These are phyloP conservation scores for Trifolium fragiferum DNA, from an alignment of 306 rosid species.

Conservation along the genomic window DNA sequence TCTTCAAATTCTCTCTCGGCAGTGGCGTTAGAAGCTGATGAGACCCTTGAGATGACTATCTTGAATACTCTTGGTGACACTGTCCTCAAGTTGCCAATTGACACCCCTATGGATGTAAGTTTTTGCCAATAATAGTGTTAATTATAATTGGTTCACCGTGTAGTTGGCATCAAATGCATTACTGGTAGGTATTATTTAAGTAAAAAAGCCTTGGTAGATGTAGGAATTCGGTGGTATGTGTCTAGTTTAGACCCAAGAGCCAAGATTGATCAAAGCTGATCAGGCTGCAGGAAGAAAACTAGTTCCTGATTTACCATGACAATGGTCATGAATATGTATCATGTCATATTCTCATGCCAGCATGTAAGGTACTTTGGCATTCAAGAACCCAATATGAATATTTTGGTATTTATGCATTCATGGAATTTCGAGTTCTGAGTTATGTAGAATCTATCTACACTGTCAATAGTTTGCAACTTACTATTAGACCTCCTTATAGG, in stretches of 20 bases:
- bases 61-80: slow-evolving; percentile 80
- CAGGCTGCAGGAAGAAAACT: slow-evolving; percentile 21
- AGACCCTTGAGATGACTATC: slow-evolving; percentile 84
- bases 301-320: neutral
- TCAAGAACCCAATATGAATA: neutral
- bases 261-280: slow-evolving; percentile 11
- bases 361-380: neutral
- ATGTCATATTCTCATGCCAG: neutral
- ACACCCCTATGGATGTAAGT: slow-evolving; percentile 84
- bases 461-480: slow-evolving; percentile 10
- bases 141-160: slow-evolving; percentile 18
- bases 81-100: slow-evolving; percentile 73
- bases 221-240: slow-evolving; percentile 6
- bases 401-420: neutral
- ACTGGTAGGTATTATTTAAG: slow-evolving; percentile 25
- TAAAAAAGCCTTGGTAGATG: slow-evolving; percentile 15
- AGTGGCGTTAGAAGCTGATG: slow-evolving; percentile 69
- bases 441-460: neutral
- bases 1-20: slow-evolving; percentile 77
- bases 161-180: slow-evolving; percentile 21
- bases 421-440: neutral
- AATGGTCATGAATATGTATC: neutral
- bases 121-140: slow-evolving; percentile 34
- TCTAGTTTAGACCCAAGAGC: slow-evolving; percentile 8
- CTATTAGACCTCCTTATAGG: neutral